A percentile compares a stretch with the other conserved stretches of the same genome.
Conservation (phyloP, 495 filamentous ascomycete genomes). For the Neurospora pannonica region DNA sequence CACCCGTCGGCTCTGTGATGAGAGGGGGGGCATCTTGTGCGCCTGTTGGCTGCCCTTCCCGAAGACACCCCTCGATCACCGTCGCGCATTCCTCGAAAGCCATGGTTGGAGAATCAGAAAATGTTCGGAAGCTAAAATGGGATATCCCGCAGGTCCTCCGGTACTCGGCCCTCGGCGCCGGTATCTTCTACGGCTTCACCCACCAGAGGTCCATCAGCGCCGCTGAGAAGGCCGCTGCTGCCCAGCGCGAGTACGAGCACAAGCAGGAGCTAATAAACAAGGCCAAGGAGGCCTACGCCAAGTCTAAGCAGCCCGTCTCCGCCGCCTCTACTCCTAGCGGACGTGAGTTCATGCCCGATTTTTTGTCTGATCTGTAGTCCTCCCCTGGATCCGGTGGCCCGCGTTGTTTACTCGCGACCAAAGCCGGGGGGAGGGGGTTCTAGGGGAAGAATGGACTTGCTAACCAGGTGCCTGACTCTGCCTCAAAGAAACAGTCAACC, state of each 20-base stretch:
- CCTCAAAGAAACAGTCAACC: slow-evolving; percentile 51
- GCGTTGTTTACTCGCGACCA: neutral
- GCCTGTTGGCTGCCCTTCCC: neutral
- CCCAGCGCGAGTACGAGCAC: slow-evolving; percentile 72
- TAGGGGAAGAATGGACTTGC: neutral
- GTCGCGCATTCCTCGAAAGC: slow-evolving; percentile 3
- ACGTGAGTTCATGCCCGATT: slow-evolving; percentile 30
- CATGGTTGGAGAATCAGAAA: slow-evolving; percentile 1
- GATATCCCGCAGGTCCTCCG: slow-evolving; percentile 67
- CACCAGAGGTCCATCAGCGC: slow-evolving; percentile 73
- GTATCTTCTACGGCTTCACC: slow-evolving; percentile 84
- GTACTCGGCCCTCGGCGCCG: slow-evolving; percentile 78
- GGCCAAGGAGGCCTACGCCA: slow-evolving; percentile 83
- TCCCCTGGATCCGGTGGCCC: neutral
- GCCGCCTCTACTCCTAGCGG: slow-evolving; percentile 44
- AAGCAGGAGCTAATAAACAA: slow-evolving; percentile 80
- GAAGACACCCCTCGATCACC: neutral
- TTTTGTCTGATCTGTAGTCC: neutral
- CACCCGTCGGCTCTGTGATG: neutral
- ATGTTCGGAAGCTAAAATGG: neutral
- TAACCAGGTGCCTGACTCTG: slow-evolving; percentile 7
- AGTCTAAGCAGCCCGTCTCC: slow-evolving; percentile 58
- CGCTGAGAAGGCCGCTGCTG: slow-evolving; percentile 51
- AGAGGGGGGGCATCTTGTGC: neutral
- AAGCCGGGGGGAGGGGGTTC: neutral